Evolutionary conservation across 192 early-diverging fungal genomes (phyloP).

Genomic region (Coemansia sp.): DNA sequence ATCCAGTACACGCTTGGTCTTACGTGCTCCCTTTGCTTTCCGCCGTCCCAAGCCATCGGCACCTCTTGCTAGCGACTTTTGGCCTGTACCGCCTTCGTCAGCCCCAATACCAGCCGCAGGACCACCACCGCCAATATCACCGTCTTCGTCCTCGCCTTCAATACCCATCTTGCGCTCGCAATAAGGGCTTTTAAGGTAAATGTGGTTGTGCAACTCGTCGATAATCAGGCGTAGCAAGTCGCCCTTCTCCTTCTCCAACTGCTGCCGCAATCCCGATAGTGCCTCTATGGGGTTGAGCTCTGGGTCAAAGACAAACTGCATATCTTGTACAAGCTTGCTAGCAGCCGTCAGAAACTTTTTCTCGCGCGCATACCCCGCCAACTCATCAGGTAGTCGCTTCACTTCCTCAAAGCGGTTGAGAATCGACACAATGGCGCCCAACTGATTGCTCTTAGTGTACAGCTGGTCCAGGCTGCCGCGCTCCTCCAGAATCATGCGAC

Average conservation of each 20-base stretch:
- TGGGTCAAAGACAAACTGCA: conserved; percentile 61
- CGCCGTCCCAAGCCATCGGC: conserved; percentile 8
- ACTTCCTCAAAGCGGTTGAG: conserved; percentile 74
- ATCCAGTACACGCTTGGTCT: conserved; percentile 26
- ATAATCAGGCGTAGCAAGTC: conserved; percentile 61
- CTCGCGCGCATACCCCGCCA: conserved; percentile 59
- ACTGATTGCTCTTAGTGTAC: conserved; percentile 72
- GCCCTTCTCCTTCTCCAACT: conserved; percentile 59
- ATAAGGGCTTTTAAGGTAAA: conserved; percentile 78
- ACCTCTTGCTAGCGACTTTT: conserved; percentile 2
- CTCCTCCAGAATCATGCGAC: conserved; percentile 63
- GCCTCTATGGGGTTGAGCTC: conserved; percentile 73
- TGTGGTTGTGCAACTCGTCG: conserved; percentile 76
- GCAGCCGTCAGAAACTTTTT: conserved; percentile 73
- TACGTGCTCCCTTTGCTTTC: conserved; percentile 48
- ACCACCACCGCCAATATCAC: conserved; percentile 5
- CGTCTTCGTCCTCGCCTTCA: conserved; percentile 44
- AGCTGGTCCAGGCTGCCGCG: conserved; percentile 68
- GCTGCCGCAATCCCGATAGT: conserved; percentile 64
- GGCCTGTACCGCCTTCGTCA: neutral
- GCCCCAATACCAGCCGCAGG: neutral
- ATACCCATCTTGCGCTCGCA: conserved; percentile 61
- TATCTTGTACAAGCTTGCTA: conserved; percentile 63
- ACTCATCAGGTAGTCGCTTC: conserved; percentile 64
- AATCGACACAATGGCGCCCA: conserved; percentile 75